Evolutionary conservation across 2,329 filamentous ascomycete genomes (phyloP).

Genomic region (Chalaropsis ovoidea): DNA sequence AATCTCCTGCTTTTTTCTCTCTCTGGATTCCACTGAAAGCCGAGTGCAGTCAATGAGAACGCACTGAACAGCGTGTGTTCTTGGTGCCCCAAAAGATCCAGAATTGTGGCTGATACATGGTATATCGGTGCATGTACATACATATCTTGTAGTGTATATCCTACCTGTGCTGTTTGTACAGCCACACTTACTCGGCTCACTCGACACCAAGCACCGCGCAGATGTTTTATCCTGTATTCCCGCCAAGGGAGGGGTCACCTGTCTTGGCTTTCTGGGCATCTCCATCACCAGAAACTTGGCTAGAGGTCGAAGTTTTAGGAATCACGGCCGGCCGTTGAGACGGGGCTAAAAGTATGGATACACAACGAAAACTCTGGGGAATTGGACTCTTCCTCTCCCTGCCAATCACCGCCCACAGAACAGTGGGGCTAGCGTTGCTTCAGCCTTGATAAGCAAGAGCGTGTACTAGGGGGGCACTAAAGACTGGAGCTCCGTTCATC

Average conservation of each 20-base stretch:
- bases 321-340: not conserved
- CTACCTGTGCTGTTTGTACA: conserved; percentile 8
- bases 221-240: not conserved
- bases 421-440: not conserved
- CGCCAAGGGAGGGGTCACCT: not conserved
- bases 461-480: not conserved
- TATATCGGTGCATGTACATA: conserved; percentile 1
- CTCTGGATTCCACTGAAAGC: not conserved
- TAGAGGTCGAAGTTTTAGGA: too few relatives aligned
- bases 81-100: conserved; percentile 14
- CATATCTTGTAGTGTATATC: not conserved
- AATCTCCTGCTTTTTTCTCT: not conserved
- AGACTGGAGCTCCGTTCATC: not conserved
- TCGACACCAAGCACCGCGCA: not conserved
- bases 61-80: conserved; percentile 14
- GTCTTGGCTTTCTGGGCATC: not conserved
- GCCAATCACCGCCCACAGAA: not conserved
- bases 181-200: conserved; percentile 12
- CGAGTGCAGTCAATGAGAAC: not conserved
- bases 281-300: not conserved
- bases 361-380: not conserved
- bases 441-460: conserved; percentile 1
- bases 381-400: not conserved
- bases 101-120: conserved; percentile 16
- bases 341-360: not conserved